phyloP scores from a whole-genome alignment of 768 basidiomycete genomes.

The Termitomyces sp. region DNA sequence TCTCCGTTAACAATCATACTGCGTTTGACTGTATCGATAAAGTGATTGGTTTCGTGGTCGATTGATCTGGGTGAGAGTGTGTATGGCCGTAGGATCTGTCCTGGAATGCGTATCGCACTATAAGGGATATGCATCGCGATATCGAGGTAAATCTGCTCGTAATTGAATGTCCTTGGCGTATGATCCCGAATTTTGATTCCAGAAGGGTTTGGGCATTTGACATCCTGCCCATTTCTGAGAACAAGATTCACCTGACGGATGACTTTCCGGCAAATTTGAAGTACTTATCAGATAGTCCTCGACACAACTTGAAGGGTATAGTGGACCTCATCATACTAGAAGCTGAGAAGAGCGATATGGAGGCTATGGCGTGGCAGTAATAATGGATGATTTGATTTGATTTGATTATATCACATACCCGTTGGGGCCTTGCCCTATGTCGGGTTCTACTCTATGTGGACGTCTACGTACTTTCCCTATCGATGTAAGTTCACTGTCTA shows the following conservation, averaged over 20 bases:
- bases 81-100: slow-evolving; percentile 38
- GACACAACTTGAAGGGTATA: neutral
- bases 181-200: neutral
- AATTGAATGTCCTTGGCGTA: neutral
- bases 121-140: slow-evolving; percentile 29
- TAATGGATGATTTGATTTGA: too few relatives aligned
- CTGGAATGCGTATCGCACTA: slow-evolving; percentile 30
- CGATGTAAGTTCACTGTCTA: too few relatives aligned
- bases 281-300: neutral
- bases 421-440: too few relatives aligned
- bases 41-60: too few relatives aligned
- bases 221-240: slow-evolving; percentile 17
- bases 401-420: too few relatives aligned
- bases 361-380: slow-evolving; percentile 5
- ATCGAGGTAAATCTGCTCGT: slow-evolving; percentile 15
- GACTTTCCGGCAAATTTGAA: slow-evolving; percentile 6
- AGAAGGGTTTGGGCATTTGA: slow-evolving; percentile 31
- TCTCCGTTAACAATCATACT: too few relatives aligned
- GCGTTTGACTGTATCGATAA: too few relatives aligned
- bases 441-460: too few relatives aligned
- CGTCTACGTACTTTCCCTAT: too few relatives aligned
- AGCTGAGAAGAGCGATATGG: slow-evolving; percentile 7
- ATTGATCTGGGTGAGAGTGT: too few relatives aligned
- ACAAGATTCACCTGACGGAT: neutral
- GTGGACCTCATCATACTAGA: slow-evolving; percentile 1